Conservation (phyloP, 1,284 basidiomycete genomes). For the Cutaneotrichosporon sp. region DNA sequence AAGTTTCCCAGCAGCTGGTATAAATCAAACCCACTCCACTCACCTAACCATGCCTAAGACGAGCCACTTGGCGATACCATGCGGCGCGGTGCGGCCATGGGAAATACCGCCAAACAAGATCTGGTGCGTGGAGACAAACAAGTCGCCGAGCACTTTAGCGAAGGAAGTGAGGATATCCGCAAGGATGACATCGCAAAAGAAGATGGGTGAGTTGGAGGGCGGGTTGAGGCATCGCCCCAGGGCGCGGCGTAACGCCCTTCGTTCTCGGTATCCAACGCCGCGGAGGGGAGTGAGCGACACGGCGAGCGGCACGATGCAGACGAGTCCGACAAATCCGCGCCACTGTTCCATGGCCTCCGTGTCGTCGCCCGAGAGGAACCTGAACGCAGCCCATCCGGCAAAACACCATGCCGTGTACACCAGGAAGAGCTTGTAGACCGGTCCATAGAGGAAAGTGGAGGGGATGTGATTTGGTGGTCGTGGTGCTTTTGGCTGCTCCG, state of each 20-base stretch:
- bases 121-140: constrained; percentile 77
- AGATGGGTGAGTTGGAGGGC: constrained; percentile 58
- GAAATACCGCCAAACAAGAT: constrained; percentile 68
- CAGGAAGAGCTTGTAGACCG: constrained; percentile 64
- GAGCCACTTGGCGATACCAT: constrained; percentile 65
- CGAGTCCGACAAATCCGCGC: constrained; percentile 67
- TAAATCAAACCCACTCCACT: constrained; percentile 23
- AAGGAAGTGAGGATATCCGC: constrained; percentile 96
- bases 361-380: constrained; percentile 58
- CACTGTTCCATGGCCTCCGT: constrained; percentile 62
- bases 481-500: neutral
- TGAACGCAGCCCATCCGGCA: constrained; percentile 63
- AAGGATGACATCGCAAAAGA: constrained; percentile 88
- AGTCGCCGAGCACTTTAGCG: constrained; percentile 91
- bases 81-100: constrained; percentile 58
- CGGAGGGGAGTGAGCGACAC: constrained; percentile 64
- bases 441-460: constrained; percentile 51
- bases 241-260: constrained; percentile 69
- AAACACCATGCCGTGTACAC: constrained; percentile 60
- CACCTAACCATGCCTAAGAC: constrained; percentile 82
- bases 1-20: neutral
- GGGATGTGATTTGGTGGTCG: constrained; percentile 2
- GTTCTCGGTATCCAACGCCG: constrained; percentile 61
- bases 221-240: constrained; percentile 67
- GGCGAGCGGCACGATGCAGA: constrained; percentile 58